phyloP scores from a whole-genome alignment of 2,329 filamentous ascomycete species.

The Trichoderma atrobrunneum region DNA sequence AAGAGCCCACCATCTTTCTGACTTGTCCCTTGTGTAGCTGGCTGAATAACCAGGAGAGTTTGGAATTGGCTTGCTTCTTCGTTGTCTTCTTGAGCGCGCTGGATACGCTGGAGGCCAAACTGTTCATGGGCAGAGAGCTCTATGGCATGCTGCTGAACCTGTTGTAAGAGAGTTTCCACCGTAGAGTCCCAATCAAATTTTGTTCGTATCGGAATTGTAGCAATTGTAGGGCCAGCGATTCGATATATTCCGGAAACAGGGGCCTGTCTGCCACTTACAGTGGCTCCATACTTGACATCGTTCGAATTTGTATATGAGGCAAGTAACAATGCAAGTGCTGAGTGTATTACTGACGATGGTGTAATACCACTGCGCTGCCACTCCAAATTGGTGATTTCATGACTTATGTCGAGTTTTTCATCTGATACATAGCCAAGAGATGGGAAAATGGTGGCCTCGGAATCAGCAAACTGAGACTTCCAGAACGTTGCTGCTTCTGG shows the following conservation, averaged over 20 bases:
- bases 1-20: neutral
- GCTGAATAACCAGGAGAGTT: constrained; percentile 17
- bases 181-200: constrained; percentile 11
- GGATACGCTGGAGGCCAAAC: constrained; percentile 32
- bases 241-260: neutral
- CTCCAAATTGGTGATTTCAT: neutral
- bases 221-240: constrained; percentile 8
- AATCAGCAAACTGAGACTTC: neutral
- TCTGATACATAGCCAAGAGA: neutral
- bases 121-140: constrained; percentile 30
- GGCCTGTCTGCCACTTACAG: constrained; percentile 23
- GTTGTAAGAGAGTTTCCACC: constrained; percentile 11
- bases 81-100: constrained; percentile 16
- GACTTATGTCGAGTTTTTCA: neutral
- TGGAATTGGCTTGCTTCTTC: constrained; percentile 22
- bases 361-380: neutral
- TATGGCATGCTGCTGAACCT: constrained; percentile 26
- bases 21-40: neutral
- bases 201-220: constrained; percentile 21
- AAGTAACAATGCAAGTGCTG: constrained; percentile 32
- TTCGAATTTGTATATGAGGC: constrained; percentile 34
- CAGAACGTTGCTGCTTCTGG: neutral
- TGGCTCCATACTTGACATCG: constrained; percentile 31
- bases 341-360: constrained; percentile 18
- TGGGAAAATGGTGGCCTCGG: constrained; percentile 8